Conservation (phyloP, 202 grass and related monocot species). For the Sporobolus alterniflorus region DNA sequence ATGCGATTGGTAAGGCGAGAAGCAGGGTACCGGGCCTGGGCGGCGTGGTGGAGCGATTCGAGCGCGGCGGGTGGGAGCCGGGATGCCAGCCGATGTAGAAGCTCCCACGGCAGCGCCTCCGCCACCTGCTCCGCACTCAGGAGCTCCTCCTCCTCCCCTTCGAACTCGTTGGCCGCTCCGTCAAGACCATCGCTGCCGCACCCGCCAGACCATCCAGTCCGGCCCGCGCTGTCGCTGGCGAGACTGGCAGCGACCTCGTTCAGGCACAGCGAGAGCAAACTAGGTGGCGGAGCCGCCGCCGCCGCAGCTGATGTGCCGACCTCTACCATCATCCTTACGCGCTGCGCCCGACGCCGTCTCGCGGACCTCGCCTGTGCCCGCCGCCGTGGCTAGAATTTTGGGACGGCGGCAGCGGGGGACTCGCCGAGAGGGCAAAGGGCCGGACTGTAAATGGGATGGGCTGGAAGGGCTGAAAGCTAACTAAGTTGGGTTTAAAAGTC, state of each 20-base stretch:
- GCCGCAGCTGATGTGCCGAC: not conserved
- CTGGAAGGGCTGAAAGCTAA: no score
- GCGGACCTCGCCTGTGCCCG: not conserved
- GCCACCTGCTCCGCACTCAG: conserved; percentile 45
- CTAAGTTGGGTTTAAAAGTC: no score
- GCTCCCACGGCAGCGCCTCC: conserved; percentile 68
- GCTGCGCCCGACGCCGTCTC: not conserved
- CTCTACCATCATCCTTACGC: conserved; percentile 2
- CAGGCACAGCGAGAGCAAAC: conserved; percentile 75
- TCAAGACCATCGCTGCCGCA: not conserved
- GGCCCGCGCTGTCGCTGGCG: not conserved
- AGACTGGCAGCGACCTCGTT: conserved; percentile 39
- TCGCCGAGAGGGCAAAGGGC: not conserved
- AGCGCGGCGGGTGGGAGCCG: conserved; percentile 68
- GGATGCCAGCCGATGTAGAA: conserved; percentile 63
- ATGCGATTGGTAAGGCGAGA: not conserved
- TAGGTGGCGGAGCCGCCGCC: conserved; percentile 2
- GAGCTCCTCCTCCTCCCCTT: not conserved
- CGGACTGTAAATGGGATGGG: no score
- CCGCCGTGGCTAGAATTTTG: not conserved
- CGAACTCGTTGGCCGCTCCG: not conserved
- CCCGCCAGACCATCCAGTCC: not conserved
- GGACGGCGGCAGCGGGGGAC: not conserved
- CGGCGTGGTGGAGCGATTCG: conserved; percentile 60
- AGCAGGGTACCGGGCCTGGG: conserved; percentile 35